Percentiles rank a stretch among this genome's conserved stretches.
Evolutionary conservation across 2,329 filamentous ascomycete genomes (phyloP).

Genomic region (Ploettnerulaceae sp.): DNA sequence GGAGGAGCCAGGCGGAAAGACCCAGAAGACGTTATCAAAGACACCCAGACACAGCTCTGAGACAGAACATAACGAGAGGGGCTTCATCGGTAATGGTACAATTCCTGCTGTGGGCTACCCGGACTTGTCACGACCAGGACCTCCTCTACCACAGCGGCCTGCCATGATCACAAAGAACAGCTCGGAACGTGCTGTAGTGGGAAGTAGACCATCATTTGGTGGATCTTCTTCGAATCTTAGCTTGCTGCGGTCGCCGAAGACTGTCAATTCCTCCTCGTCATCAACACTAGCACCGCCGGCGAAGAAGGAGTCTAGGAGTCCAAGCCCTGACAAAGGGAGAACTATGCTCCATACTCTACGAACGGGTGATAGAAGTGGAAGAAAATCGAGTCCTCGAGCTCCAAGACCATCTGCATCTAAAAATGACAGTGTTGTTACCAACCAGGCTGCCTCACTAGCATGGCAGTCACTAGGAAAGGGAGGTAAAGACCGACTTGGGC

Average conservation of each 20-base stretch:
- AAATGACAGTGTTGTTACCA: constrained; percentile 49
- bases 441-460: constrained; percentile 59
- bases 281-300: constrained; percentile 24
- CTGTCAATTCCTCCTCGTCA: constrained; percentile 15
- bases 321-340: constrained; percentile 53
- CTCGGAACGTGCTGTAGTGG: constrained; percentile 43
- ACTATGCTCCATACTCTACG: constrained; percentile 59
- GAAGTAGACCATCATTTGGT: constrained; percentile 21
- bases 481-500: constrained; percentile 27
- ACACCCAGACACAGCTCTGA: constrained; percentile 29
- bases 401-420: constrained; percentile 25
- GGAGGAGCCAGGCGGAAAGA: constrained; percentile 23
- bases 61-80: constrained; percentile 35
- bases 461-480: constrained; percentile 39
- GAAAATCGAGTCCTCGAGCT: constrained; percentile 37
- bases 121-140: constrained; percentile 66
- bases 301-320: constrained; percentile 41
- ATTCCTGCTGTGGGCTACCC: constrained; percentile 76
- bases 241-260: constrained; percentile 19
- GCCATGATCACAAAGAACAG: constrained; percentile 43
- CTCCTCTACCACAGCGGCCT: constrained; percentile 53
- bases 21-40: constrained; percentile 31
- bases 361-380: constrained; percentile 43
- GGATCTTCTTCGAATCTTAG: constrained; percentile 13
- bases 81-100: constrained; percentile 75